Base-by-base conservation (phyloP, 306 rosid genomes). In the Vigna hirtella region DNA sequence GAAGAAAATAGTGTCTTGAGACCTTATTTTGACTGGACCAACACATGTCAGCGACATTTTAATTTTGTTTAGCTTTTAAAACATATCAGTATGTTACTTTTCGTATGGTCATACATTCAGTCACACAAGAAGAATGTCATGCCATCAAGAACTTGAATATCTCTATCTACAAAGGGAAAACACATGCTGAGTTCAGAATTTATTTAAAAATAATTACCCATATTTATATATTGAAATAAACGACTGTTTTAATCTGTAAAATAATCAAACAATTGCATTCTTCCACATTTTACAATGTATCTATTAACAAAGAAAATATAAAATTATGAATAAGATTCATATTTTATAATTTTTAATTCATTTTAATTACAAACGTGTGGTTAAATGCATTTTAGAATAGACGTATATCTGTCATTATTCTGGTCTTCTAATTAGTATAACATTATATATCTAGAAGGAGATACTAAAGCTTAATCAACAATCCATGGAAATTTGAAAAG, bases 91-190 rank as follows among this genome's bases (percentile, higher is more conserved):
- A 15, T 42, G 17, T 45, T 24, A 62, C 38, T 22, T 53, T 75
- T 32, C 12, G 28, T 14, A 48, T 30, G 61, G 40, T 75, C 69
- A 74, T 28, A 69, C 70, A 59, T 61, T 48, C 79, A 45, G 15
- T 36, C 65, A 17, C 76, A 71, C 0, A 52, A 52, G 13, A 73
- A 20, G 13, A 73, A 22, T 14, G 22, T 26, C 6, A 45, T 16
- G 26, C 30, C 53, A 66, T 38, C 4, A 66, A 32, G 8, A 40
- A 66, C 34, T 13, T 47, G 13, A 47, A 1, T 14, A 26, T 28
- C 8, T 28, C 8, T 42, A 66, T 38, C 9, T 38, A 38, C 42
- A 1, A 3, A 6, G 5, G 67, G 45, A 7, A 32, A 28, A 57
- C 24, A 57, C 4, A 40, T 9, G 4, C 16, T 30, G 24, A 18